Evolutionary conservation across 2,329 filamentous ascomycete genomes (phyloP).

Genomic region (Pleurostoma richardsiae): DNA sequence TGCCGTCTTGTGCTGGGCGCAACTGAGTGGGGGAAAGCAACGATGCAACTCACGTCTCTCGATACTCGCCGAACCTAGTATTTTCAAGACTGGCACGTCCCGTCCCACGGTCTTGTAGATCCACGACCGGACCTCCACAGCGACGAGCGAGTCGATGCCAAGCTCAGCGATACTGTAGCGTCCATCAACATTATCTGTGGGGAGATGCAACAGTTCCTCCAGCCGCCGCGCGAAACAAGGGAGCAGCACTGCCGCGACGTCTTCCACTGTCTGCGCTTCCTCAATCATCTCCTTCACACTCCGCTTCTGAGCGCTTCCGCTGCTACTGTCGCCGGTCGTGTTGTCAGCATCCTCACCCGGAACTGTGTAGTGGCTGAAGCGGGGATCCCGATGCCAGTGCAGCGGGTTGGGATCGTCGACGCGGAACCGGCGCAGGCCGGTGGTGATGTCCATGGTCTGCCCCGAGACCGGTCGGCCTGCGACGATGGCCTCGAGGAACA

Average conservation of each 20-base stretch:
- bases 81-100: slow-evolving; percentile 40
- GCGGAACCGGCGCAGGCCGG: slow-evolving; percentile 32
- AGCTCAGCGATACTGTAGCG: slow-evolving; percentile 27
- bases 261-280: slow-evolving; percentile 10
- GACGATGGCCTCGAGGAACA: slow-evolving; percentile 45
- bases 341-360: slow-evolving; percentile 5
- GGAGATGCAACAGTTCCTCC: slow-evolving; percentile 22
- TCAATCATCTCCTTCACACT: slow-evolving; percentile 22
- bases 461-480: slow-evolving; percentile 25
- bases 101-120: slow-evolving; percentile 32
- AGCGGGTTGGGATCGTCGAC: slow-evolving; percentile 21
- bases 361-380: slow-evolving; percentile 32
- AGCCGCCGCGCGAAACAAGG: slow-evolving; percentile 21
- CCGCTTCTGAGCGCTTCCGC: slow-evolving; percentile 4
- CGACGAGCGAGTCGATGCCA: slow-evolving; percentile 34
- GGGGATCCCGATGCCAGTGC: slow-evolving; percentile 37
- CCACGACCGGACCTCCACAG: slow-evolving; percentile 38
- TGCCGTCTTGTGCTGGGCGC: no score
- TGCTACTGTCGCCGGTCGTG: not conserved
- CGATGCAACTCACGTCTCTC: slow-evolving; percentile 10
- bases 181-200: slow-evolving; percentile 18
- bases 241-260: slow-evolving; percentile 17
- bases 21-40: not conserved
- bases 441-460: slow-evolving; percentile 28
- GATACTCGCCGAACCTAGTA: slow-evolving; percentile 27